These are phyloP conservation scores for Diaporthe sp. DNA, from an alignment of 2,329 filamentous ascomycete species.

Conservation along the genomic window DNA sequence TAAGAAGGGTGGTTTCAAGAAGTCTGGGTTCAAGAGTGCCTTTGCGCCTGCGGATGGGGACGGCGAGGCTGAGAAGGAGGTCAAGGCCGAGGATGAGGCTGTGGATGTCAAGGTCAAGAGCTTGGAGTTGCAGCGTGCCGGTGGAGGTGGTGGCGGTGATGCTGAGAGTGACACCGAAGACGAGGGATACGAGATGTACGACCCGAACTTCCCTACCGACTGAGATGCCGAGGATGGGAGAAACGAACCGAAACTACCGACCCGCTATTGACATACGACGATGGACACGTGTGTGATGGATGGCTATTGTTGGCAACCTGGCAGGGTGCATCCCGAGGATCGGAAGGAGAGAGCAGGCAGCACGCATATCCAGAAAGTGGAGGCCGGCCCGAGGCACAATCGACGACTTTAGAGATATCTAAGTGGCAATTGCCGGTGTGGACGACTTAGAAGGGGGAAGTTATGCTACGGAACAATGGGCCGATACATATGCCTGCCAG, in stretches of 20 bases:
- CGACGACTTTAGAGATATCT: not conserved
- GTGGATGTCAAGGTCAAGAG: constrained; percentile 49
- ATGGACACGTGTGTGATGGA: not conserved
- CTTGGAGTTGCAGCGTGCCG: constrained; percentile 32
- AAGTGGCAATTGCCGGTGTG: not conserved
- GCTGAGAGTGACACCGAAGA: constrained; percentile 76
- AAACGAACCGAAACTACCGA: not conserved
- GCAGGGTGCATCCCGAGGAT: not conserved
- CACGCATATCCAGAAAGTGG: not conserved
- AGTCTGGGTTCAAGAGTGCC: constrained; percentile 85
- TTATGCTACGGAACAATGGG: not conserved
- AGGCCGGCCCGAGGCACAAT: not conserved
- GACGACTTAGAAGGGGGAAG: not conserved
- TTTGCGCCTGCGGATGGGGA: constrained; percentile 70
- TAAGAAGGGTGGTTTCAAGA: constrained; percentile 82
- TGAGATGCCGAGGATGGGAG: constrained; percentile 53
- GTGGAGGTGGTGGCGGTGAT: not conserved
- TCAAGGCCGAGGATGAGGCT: constrained; percentile 41
- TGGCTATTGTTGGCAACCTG: too few relatives aligned
- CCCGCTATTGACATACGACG: not conserved
- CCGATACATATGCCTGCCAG: too few relatives aligned
- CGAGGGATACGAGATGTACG: constrained; percentile 79
- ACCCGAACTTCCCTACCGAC: constrained; percentile 72
- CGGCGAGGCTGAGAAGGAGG: constrained; percentile 50
- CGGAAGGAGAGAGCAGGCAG: not conserved